These are phyloP conservation scores for Bolboschoenus planiculmis DNA, from an alignment of 176 grass and related monocot genomes.

Conservation along the genomic window DNA sequence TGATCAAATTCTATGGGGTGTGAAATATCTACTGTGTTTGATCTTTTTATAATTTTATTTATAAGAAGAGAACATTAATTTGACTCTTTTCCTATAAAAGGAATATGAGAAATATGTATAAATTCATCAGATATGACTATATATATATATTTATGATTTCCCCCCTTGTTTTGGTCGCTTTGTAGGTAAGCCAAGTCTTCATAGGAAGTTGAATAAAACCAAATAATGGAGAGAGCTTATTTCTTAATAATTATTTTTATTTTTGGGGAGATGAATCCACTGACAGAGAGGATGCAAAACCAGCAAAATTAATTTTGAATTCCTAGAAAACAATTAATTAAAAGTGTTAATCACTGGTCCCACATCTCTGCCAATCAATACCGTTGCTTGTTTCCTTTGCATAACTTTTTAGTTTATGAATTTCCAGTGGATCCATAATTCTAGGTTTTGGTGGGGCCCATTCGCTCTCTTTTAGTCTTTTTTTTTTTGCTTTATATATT, in stretches of 20 bases:
- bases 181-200: neutral
- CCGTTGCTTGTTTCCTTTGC: neutral
- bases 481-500: no score
- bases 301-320: slow-evolving; percentile 3
- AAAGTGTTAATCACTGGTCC: neutral
- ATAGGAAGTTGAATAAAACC: neutral
- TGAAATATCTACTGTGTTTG: neutral
- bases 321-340: neutral
- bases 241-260: neutral
- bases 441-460: neutral
- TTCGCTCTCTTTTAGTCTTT: neutral
- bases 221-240: neutral
- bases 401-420: neutral
- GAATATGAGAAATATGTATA: neutral
- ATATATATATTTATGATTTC: neutral
- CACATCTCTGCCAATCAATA: neutral
- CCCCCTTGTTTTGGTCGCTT: neutral
- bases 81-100: neutral
- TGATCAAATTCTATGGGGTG: no score
- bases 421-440: slow-evolving; percentile 9
- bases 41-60: neutral
- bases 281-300: slow-evolving; percentile 15
- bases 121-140: neutral
- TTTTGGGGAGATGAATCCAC: neutral
- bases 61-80: no score